phyloP scores from a whole-genome alignment of 75 land plant genomes.

The Ceratopteris richardii region DNA sequence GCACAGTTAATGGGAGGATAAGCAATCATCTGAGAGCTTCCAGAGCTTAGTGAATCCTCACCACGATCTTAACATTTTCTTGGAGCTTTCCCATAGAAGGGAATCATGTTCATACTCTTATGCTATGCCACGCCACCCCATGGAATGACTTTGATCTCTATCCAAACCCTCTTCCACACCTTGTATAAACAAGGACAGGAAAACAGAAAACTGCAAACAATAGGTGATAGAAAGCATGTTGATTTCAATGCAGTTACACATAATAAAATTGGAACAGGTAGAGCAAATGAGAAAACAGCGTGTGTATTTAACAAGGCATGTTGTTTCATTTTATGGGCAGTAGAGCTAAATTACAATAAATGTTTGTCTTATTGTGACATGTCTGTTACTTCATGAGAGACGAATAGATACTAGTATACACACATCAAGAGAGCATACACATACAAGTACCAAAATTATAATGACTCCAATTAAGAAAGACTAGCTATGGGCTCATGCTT shows the following conservation, averaged over 20 bases:
- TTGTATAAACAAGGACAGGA: neutral
- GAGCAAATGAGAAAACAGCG: neutral
- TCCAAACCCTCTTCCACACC: neutral
- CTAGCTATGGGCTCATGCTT: too few species aligned
- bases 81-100: neutral
- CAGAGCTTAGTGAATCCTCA: neutral
- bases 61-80: neutral
- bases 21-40: neutral
- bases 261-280: too few species aligned
- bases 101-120: neutral
- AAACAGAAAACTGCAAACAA: neutral
- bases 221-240: too few species aligned
- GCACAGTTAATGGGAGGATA: neutral
- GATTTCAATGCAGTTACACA: too few species aligned
- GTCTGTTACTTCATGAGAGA: too few species aligned
- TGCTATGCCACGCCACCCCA: neutral
- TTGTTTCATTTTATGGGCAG: too few species aligned
- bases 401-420: too few species aligned
- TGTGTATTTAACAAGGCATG: slow-evolving; percentile 22
- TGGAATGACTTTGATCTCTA: neutral
- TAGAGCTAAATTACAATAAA: too few species aligned
- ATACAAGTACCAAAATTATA: too few species aligned
- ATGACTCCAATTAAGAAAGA: too few species aligned
- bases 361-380: too few species aligned
- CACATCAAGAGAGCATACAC: too few species aligned